Base-by-base conservation (phyloP, 441 rosid species). In the Jatropha podagrica region DNA sequence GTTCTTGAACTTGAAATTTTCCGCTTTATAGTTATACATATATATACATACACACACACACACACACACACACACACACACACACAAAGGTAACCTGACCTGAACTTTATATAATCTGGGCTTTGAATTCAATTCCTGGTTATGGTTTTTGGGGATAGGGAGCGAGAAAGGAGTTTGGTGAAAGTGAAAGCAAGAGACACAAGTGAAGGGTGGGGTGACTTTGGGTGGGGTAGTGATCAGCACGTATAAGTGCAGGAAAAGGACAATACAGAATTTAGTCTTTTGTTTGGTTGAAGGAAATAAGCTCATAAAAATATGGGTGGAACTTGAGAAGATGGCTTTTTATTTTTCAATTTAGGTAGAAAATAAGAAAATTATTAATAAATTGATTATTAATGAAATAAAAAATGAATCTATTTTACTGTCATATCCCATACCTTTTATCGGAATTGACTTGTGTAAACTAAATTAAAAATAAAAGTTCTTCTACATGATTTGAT, bases 251-350 rank as follows among this genome's bases (percentile, higher is more conserved):
- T 20, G 71, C 13, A 65, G 63, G 85, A 84, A 44, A 11, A 79
- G 41, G 85, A 86, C 89, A 76, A 72, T 65, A 79, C 83, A 56
- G 17, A n/a, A 62, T n/a, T 37, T 7, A 44, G 48, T 6, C 48
- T 6, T 44, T 44, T 42, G 9, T 6, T 44, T 44, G 38, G 54
- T 49, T 2, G 8, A 14, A 49, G 44, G 67, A 0, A 32, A 32
- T 32, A 32, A 32, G 32, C 2, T 32, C 32, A 32, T 32, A 32
- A 32, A 32, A 1, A 32, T 32, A 32, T 32, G 32, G 32, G 32
- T 32, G 32, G 32, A 1, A 32, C 32, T 32, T 32, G 32, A 32
- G 32, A 32, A 32, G 32, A 32, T 32, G 32, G 32, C 32, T 32
- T 32, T 32, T 32, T 32, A 1, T 32, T 32, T 32, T 32, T 32